Evolutionary conservation across 2,329 filamentous ascomycete species (phyloP).

Genomic region (Ascosphaera aggregata): DNA sequence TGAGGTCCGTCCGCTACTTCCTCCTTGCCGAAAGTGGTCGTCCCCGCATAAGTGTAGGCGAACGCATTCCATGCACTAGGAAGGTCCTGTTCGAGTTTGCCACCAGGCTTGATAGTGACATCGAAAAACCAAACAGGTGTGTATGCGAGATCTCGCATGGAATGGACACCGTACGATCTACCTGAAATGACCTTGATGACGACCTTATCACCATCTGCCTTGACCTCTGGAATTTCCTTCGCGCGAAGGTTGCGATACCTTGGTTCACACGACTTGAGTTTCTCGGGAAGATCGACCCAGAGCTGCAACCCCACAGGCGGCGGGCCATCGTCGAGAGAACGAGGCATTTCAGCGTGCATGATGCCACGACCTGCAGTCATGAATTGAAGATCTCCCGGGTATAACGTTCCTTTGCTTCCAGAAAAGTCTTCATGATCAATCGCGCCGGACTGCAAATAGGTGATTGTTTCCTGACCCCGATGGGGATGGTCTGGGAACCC

Average conservation of each 20-base stretch:
- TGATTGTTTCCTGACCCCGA: conserved; percentile 72
- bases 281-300: conserved; percentile 65
- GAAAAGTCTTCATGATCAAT: conserved; percentile 88
- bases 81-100: conserved; percentile 48
- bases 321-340: conserved; percentile 48
- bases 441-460: conserved; percentile 65
- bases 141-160: conserved; percentile 74
- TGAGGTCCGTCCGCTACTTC: conserved; percentile 13
- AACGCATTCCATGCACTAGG: conserved; percentile 78
- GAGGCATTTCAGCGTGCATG: conserved; percentile 90
- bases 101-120: conserved; percentile 56
- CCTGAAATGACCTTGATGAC: conserved; percentile 79
- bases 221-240: conserved; percentile 54
- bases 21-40: conserved; percentile 36
- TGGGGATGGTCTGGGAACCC: conserved; percentile 78
- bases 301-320: conserved; percentile 76
- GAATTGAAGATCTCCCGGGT: conserved; percentile 80
- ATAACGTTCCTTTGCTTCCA: conserved; percentile 62
- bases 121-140: conserved; percentile 96
- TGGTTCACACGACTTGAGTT: conserved; percentile 73
- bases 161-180: conserved; percentile 61
- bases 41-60: conserved; percentile 60
- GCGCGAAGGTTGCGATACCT: conserved; percentile 71
- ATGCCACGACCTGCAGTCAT: conserved; percentile 90
- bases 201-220: conserved; percentile 48